phyloP scores from a whole-genome alignment of 2,329 filamentous ascomycete genomes.

The Talaromyces sp. region DNA sequence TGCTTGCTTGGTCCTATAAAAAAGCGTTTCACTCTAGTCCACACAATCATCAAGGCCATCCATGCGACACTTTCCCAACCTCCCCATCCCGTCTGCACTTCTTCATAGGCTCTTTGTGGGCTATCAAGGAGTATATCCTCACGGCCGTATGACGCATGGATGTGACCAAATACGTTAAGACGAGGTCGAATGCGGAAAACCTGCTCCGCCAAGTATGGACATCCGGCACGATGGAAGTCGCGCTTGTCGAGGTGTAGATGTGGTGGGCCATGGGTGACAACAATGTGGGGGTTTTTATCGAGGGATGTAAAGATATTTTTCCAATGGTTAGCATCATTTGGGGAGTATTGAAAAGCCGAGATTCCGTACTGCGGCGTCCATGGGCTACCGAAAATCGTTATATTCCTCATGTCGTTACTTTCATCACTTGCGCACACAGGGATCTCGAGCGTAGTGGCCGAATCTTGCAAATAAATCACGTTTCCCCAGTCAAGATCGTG shows the following conservation, averaged over 20 bases:
- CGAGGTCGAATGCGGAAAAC: background rate
- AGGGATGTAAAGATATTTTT: background rate
- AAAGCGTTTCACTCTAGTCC: background rate
- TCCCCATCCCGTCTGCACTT: background rate
- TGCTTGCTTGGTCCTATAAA: background rate
- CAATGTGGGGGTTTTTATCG: background rate
- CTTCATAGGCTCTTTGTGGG: background rate
- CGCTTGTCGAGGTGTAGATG: background rate
- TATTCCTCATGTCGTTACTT: background rate
- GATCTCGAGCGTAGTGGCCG: background rate
- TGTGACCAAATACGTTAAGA: background rate
- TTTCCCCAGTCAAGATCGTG: background rate
- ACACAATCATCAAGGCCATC: background rate
- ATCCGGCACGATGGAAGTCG: background rate
- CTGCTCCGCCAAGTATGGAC: background rate
- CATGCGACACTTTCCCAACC: background rate
- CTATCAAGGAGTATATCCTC: background rate
- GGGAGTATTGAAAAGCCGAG: background rate
- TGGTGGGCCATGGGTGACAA: background rate
- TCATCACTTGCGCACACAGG: background rate
- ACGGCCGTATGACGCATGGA: background rate
- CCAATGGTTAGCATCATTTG: background rate
- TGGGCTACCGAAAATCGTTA: background rate
- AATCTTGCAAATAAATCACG: background rate
- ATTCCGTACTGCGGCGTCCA: background rate